These are phyloP conservation scores for Pestalotiopsis sp. DNA, from an alignment of 2,329 filamentous ascomycete species.

Conservation along the genomic window DNA sequence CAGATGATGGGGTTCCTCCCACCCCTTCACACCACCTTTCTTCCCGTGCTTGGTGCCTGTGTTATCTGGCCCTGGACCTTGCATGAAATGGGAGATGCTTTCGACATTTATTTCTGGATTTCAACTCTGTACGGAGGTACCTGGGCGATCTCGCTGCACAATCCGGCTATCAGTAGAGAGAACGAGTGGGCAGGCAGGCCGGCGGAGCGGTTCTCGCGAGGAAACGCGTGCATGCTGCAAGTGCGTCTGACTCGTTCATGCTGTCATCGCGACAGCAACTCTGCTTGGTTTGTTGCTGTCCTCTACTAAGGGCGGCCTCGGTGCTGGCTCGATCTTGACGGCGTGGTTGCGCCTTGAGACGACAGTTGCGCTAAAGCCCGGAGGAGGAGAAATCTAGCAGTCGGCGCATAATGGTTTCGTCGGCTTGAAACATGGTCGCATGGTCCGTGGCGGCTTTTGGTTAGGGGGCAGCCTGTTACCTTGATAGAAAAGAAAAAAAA, in stretches of 20 bases:
- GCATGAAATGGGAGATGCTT: background rate
- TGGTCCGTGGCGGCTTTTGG: background rate
- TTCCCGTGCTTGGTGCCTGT: background rate
- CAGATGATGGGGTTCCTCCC: background rate
- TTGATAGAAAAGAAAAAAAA: background rate
- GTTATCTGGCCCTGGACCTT: conserved; percentile 7
- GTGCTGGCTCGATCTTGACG: background rate
- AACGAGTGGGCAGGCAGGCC: background rate
- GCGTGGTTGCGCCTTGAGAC: conserved; percentile 5
- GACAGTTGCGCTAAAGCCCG: conserved; percentile 1
- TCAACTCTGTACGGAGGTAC: background rate
- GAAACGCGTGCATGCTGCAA: background rate
- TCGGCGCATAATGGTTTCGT: conserved; percentile 11
- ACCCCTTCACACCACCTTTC: conserved; percentile 5
- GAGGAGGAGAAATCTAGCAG: conserved; percentile 5
- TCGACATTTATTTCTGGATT: background rate
- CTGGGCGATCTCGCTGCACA: background rate
- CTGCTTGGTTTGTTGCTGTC: background rate
- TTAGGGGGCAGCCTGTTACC: background rate
- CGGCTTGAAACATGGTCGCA: conserved; percentile 8
- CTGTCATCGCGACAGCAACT: background rate
- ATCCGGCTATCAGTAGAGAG: background rate
- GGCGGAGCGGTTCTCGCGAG: background rate
- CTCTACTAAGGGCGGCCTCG: background rate
- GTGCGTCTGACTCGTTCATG: background rate